These are phyloP conservation scores for Fomitiporia mediterranea DNA, from an alignment of 1,284 basidiomycete species.

Conservation along the genomic window DNA sequence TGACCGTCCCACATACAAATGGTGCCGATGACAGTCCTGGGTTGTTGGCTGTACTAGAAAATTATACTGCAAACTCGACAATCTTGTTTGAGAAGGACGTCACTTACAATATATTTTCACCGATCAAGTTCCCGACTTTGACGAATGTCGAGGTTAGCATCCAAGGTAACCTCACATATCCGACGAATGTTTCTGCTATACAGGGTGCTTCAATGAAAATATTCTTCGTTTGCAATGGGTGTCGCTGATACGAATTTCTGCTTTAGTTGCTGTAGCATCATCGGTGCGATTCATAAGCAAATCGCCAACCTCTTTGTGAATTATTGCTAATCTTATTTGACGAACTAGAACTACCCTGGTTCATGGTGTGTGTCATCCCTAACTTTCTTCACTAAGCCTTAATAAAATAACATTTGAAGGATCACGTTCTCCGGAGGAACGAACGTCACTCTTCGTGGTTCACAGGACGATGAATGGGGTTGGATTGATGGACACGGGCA, in stretches of 20 bases:
- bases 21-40: conserved; percentile 50
- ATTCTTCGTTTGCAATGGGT: background rate
- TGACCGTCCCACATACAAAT: conserved; percentile 44
- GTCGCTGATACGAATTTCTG: background rate
- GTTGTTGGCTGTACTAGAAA: conserved; percentile 39
- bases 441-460: conserved; percentile 55
- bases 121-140: conserved; percentile 50
- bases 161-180: conserved; percentile 56
- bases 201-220: conserved; percentile 39
- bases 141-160: conserved; percentile 54
- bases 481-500: conserved; percentile 61
- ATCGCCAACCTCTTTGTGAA: background rate
- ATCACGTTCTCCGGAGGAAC: conserved; percentile 48
- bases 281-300: conserved; percentile 33
- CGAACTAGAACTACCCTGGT: conserved; percentile 40
- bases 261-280: conserved; percentile 38
- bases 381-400: background rate
- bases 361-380: conserved; percentile 36
- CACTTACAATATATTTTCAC: conserved; percentile 56
- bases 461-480: conserved; percentile 49
- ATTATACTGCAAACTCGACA: conserved; percentile 42
- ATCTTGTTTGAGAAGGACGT: conserved; percentile 52
- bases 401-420: conserved; percentile 29
- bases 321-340: background rate
- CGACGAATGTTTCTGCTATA: conserved; percentile 46